These are phyloP conservation scores for Podila epicladia DNA, from an alignment of 192 early-diverging fungal species.

Conservation along the genomic window DNA sequence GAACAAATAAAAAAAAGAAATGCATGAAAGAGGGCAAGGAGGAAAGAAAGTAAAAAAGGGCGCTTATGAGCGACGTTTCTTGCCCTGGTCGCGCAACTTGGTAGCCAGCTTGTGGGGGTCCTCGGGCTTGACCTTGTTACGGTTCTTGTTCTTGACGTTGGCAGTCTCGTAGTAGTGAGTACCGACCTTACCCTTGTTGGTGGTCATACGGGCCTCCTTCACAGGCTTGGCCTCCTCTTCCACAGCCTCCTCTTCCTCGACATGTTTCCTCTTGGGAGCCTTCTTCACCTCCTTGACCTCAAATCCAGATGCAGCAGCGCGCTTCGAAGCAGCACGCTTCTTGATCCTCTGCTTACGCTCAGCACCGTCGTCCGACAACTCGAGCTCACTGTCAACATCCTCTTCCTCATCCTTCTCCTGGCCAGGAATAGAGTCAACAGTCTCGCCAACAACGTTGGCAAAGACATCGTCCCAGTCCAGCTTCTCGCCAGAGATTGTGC, in stretches of 20 bases:
- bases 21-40: not conserved
- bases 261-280: constrained; percentile 35
- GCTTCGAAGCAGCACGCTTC: constrained; percentile 46
- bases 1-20: constrained; percentile 12
- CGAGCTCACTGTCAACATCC: constrained; percentile 58
- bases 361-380: constrained; percentile 54
- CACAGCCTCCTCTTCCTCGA: constrained; percentile 38
- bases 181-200: constrained; percentile 93
- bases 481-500: constrained; percentile 49
- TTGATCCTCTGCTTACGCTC: constrained; percentile 52
- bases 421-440: constrained; percentile 45
- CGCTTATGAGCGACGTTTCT: constrained; percentile 49
- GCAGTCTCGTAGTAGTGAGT: constrained; percentile 91
- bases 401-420: constrained; percentile 57
- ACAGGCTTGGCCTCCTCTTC: constrained; percentile 51
- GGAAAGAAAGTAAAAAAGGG: not conserved
- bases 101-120: constrained; percentile 64
- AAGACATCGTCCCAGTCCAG: constrained; percentile 92
- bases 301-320: constrained; percentile 16
- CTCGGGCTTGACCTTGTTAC: constrained; percentile 81
- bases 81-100: constrained; percentile 56
- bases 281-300: constrained; percentile 42
- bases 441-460: constrained; percentile 79
- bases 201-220: constrained; percentile 86
- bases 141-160: constrained; percentile 96